Base-by-base conservation (phyloP, 352 stramenopile species). In the Globisporangium nagaii region DNA sequence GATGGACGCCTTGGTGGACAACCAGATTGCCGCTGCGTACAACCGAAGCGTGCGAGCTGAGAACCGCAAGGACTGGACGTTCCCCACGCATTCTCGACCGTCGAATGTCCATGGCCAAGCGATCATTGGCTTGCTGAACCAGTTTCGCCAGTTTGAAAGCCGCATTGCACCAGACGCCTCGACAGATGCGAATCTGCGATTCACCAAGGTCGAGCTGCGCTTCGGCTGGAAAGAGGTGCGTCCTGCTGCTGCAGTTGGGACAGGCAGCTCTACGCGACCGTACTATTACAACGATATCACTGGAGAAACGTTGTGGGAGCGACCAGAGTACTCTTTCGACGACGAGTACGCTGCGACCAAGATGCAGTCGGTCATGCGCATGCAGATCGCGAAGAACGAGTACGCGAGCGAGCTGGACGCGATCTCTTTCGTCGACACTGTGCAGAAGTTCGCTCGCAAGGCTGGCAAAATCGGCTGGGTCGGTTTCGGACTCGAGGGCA, bases 401-500 rank as follows among this genome's bases (percentile, higher is more conserved):
- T 54, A 45, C 32, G 50, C 37, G 34, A 66, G 32, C 27, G 19
- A 69, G 55, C 48, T 90, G 5, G 36, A 65, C 2, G 27, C 43
- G 8, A 70, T 87, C 8, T 81, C 72, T 15, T 71, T 90, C 41
- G 75, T 82, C 19, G 53, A 67, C 1, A 59, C 46, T 0, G 60
- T 87, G 35, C 68, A 75, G 12, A 44, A 60, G 2, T 46, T 66
- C 0, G 41, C 62, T 22, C 49, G 15, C 9, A 31, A 13, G 10
- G 65, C 54, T n/a, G 22, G 31, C 1, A 53, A 30, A 22, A 55
- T 90, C 1, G 71, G 58, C 9, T 89, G 75, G 77, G 43, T 89
- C 12, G 83, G 83, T 11, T 89, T 80, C 58, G 78, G 76, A n/a
- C 56, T 90, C 19, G 83, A 93, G 56, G 83, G 83, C 13, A 73